Percentiles rank a stretch among this genome's conserved stretches.
These are phyloP conservation scores for Handroanthus guayacan DNA, from an alignment of 257 asterid species.

Conservation along the genomic window DNA sequence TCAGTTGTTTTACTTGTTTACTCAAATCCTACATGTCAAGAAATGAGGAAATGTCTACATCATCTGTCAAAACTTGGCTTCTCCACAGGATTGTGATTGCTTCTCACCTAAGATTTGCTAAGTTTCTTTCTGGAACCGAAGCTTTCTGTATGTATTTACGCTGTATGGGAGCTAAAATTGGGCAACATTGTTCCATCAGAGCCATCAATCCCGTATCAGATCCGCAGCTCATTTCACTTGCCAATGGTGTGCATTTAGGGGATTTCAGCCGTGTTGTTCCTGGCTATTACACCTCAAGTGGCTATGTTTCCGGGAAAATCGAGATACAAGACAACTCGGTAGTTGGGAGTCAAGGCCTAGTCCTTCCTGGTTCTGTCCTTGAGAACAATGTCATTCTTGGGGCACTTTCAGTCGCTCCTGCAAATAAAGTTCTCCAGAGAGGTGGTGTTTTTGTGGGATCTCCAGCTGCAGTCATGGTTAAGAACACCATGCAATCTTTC, in stretches of 20 bases:
- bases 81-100: slow-evolving; percentile 50
- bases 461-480: slow-evolving; percentile 66
- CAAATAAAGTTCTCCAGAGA: slow-evolving; percentile 42
- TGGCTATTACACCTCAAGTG: slow-evolving; percentile 50
- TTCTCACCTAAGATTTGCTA: slow-evolving; percentile 57
- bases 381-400: slow-evolving; percentile 73
- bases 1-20: slow-evolving; percentile 51
- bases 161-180: slow-evolving; percentile 64
- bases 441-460: slow-evolving; percentile 71
- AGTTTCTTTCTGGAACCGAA: slow-evolving; percentile 69
- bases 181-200: slow-evolving; percentile 69
- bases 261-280: slow-evolving; percentile 63
- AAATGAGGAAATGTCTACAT: slow-evolving; percentile 28
- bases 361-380: slow-evolving; percentile 69
- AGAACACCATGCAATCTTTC: slow-evolving; percentile 45
- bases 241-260: slow-evolving; percentile 71
- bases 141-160: slow-evolving; percentile 61
- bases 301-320: slow-evolving; percentile 45
- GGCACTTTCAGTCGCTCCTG: slow-evolving; percentile 72
- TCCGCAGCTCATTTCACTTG: slow-evolving; percentile 57
- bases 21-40: slow-evolving; percentile 36
- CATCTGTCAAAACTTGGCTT: slow-evolving; percentile 45
- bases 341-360: slow-evolving; percentile 64
- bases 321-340: slow-evolving; percentile 60
- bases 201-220: slow-evolving; percentile 65